phyloP scores from a whole-genome alignment of 306 rosid genomes.

The Acacia crassicarpa region DNA sequence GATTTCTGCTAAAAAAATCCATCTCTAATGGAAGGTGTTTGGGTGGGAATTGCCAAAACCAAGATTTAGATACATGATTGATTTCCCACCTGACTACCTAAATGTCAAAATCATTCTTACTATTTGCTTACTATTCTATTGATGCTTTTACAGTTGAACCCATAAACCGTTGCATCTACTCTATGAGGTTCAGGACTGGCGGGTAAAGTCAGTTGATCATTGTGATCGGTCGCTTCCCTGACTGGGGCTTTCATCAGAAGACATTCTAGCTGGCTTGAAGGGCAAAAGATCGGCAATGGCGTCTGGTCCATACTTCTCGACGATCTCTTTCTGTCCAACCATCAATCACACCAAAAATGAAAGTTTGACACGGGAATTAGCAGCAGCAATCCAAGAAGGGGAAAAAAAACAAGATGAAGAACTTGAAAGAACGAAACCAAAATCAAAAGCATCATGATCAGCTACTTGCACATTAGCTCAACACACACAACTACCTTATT shows the following conservation, averaged over 20 bases:
- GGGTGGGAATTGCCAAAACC: too few species aligned
- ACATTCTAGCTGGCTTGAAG: background rate
- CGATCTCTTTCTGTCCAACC: slow-evolving; percentile 39
- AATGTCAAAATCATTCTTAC: background rate
- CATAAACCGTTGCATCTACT: background rate
- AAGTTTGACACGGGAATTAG: background rate
- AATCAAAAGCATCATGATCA: background rate
- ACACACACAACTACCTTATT: background rate
- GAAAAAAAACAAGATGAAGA: background rate
- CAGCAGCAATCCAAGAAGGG: background rate
- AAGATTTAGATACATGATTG: too few species aligned
- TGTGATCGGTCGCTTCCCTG: background rate
- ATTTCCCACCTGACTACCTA: too few species aligned
- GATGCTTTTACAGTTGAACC: background rate
- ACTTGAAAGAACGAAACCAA: too few species aligned
- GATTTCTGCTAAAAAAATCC: too few species aligned
- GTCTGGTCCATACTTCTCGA: slow-evolving; percentile 32
- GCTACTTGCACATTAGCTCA: background rate
- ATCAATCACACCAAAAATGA: background rate
- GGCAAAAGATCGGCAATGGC: slow-evolving; percentile 28
- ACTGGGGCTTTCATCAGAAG: background rate
- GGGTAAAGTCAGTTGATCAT: background rate
- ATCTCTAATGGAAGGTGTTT: too few species aligned
- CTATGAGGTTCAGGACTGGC: background rate
- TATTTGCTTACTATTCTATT: background rate